Percentiles rank a stretch among this genome's conserved stretches.
Conservation (phyloP, 176 grass and related monocot species). For the Oryza coarctata region DNA sequence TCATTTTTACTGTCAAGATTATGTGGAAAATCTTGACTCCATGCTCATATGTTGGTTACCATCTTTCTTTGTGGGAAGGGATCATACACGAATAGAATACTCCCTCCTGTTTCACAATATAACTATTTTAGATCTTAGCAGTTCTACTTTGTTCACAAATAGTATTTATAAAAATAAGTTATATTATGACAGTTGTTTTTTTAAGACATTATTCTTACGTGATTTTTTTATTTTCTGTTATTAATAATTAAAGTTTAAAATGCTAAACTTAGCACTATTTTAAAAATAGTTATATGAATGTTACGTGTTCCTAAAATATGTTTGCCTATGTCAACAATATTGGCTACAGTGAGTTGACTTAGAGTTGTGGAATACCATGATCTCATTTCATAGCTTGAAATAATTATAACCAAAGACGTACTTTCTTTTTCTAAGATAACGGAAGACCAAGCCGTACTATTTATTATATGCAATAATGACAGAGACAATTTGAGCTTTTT, state of each 20-base stretch:
- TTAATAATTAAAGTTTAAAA: no score
- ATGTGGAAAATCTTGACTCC: background rate
- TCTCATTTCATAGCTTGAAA: background rate
- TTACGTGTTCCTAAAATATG: background rate
- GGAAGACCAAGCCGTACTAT: background rate
- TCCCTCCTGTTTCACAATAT: no score
- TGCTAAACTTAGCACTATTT: no score
- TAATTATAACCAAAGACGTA: background rate
- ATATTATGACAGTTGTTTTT: no score
- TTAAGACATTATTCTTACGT: no score
- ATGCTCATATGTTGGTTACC: background rate
- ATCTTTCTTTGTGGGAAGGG: background rate
- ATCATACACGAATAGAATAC: background rate
- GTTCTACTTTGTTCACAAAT: no score
- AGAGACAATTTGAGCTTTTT: background rate
- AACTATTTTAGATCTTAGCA: no score
- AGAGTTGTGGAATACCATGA: background rate
- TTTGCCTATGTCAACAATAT: background rate
- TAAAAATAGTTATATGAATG: no score
- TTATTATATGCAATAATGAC: background rate
- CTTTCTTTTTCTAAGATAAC: background rate
- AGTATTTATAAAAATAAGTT: no score
- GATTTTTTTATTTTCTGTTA: no score
- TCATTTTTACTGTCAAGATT: background rate
- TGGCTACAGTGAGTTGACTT: slow-evolving; percentile 1